Evolutionary conservation across 202 grass and related monocot species (phyloP).

Genomic region (Panicum virgatum): DNA sequence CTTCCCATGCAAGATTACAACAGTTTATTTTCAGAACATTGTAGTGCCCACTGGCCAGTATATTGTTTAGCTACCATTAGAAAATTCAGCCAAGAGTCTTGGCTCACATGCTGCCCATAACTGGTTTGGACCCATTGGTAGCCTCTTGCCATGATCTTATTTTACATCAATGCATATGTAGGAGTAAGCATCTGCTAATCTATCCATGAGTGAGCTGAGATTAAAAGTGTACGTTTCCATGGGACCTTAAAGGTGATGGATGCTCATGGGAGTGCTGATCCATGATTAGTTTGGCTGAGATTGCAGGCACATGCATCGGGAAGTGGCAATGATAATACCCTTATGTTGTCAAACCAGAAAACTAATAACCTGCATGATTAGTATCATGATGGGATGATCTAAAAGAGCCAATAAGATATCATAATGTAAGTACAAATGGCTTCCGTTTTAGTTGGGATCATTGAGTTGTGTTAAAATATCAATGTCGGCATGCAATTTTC

Average conservation of each 20-base stretch:
- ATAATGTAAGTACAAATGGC: conserved; percentile 23
- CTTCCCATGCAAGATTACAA: conserved; percentile 42
- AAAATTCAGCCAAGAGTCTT: conserved; percentile 42
- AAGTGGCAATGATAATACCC: conserved; percentile 53
- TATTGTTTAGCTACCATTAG: conserved; percentile 31
- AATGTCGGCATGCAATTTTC: conserved; percentile 42
- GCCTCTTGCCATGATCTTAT: conserved; percentile 28
- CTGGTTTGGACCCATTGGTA: conserved; percentile 39
- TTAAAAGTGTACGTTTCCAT: conserved; percentile 44
- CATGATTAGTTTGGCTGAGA: conserved; percentile 59
- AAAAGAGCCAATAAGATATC: conserved; percentile 54
- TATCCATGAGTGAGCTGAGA: conserved; percentile 46
- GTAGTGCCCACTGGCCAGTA: conserved; percentile 41
- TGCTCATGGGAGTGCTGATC: conserved; percentile 41
- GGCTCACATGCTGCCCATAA: conserved; percentile 59
- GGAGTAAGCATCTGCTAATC: conserved; percentile 34
- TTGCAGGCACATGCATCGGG: conserved; percentile 52
- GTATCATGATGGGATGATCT: conserved; percentile 56
- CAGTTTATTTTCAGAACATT: conserved; percentile 33
- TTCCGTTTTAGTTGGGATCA: conserved; percentile 43
- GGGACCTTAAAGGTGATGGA: conserved; percentile 44
- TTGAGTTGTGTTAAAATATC: conserved; percentile 41
- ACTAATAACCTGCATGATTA: conserved; percentile 59
- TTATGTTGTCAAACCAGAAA: conserved; percentile 54
- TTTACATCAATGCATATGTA: conserved; percentile 38